phyloP scores from a whole-genome alignment of 2,329 filamentous ascomycete genomes.

The Botrytis fabae region DNA sequence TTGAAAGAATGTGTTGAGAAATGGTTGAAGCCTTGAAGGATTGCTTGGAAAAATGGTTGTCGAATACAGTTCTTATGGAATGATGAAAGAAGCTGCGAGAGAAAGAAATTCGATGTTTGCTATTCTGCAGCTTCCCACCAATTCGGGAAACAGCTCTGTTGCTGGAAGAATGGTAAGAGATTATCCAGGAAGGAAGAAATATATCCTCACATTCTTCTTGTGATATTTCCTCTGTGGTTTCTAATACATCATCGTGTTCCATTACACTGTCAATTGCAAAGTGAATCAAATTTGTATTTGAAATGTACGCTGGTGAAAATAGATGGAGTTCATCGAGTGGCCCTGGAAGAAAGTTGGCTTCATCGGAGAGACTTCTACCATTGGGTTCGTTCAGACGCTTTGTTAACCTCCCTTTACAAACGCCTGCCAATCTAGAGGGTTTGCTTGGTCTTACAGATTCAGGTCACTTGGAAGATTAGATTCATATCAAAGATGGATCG shows the following conservation, averaged over 20 bases:
- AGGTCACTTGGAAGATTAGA: background rate
- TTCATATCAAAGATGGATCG: background rate
- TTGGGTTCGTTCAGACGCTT: background rate
- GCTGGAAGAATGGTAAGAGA: background rate
- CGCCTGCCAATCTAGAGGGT: background rate
- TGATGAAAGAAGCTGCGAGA: background rate
- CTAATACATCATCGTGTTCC: background rate
- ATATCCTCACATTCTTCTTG: background rate
- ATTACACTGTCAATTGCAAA: background rate
- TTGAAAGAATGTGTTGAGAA: background rate
- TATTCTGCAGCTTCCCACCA: background rate
- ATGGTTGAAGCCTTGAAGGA: no score
- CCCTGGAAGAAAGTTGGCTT: background rate
- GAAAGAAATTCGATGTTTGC: background rate
- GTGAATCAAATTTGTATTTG: background rate
- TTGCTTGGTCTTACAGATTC: background rate
- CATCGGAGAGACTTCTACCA: background rate
- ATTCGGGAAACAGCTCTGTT: background rate
- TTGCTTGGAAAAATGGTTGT: background rate
- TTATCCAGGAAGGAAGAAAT: background rate
- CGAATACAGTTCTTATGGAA: background rate
- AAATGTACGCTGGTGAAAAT: background rate
- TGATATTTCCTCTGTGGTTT: background rate
- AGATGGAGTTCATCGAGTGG: background rate
- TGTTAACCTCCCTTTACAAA: background rate